Conservation (phyloP, 208 protist species). For the Leishmania mexicana region DNA sequence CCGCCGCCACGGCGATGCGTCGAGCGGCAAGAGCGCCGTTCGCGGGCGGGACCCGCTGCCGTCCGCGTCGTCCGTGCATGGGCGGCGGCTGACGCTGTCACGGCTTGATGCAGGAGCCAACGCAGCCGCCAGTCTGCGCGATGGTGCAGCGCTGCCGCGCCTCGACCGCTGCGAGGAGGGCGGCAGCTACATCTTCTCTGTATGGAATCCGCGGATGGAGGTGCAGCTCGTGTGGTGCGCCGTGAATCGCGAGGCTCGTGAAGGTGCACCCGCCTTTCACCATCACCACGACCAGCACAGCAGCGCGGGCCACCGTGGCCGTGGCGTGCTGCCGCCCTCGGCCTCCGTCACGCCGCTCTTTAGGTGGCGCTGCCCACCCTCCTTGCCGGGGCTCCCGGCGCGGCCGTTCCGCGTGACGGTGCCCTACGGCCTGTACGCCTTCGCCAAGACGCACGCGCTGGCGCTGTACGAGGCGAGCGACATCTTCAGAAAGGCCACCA, state of each 20-base stretch:
- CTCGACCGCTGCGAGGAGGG: slow-evolving; percentile 64
- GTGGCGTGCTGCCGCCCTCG: not conserved
- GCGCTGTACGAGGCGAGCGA: slow-evolving; percentile 60
- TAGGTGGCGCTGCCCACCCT: slow-evolving; percentile 62
- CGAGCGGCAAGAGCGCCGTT: not conserved
- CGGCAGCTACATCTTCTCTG: slow-evolving; percentile 60
- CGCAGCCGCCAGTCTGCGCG: not conserved
- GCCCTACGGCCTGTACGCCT: slow-evolving; percentile 56
- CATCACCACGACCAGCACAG: slow-evolving; percentile 10
- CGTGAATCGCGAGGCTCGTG: slow-evolving; percentile 41
- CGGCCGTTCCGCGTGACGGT: slow-evolving; percentile 56
- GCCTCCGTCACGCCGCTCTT: slow-evolving; percentile 54
- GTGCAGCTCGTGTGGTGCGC: slow-evolving; percentile 75
- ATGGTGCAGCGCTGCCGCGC: not conserved
- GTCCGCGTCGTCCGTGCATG: not conserved
- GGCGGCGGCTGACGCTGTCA: not conserved
- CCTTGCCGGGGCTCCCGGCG: slow-evolving; percentile 65
- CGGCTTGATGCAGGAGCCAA: not conserved
- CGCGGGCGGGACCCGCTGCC: not conserved
- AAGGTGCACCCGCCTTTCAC: slow-evolving; percentile 34
- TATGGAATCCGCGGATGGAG: slow-evolving; percentile 68
- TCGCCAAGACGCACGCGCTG: slow-evolving; percentile 58
- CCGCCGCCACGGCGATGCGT: not conserved
- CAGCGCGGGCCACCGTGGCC: not conserved
- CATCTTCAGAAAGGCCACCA: slow-evolving; percentile 61